phyloP scores from a whole-genome alignment of 2,329 filamentous ascomycete genomes.

The Xylaria arbuscula region DNA sequence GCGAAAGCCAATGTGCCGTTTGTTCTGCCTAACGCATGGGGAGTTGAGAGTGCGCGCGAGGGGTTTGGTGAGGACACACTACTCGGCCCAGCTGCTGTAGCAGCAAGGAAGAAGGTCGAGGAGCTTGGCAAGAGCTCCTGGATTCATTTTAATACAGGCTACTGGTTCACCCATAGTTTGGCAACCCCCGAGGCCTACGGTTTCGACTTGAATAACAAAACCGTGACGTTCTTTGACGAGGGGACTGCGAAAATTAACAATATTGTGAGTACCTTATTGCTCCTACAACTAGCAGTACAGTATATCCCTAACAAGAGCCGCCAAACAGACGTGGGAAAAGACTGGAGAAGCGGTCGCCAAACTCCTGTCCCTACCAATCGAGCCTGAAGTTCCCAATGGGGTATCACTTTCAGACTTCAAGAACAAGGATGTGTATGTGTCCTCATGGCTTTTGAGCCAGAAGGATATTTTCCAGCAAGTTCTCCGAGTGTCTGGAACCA shows the following conservation, averaged over 20 bases:
- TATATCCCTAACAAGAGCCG: not conserved
- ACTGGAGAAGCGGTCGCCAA: slow-evolving; percentile 62
- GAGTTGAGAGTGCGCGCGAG: slow-evolving; percentile 54
- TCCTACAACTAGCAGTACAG: slow-evolving; percentile 55
- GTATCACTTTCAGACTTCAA: slow-evolving; percentile 57
- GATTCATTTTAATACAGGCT: slow-evolving; percentile 58
- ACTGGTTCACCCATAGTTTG: slow-evolving; percentile 67
- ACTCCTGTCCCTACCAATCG: slow-evolving; percentile 61
- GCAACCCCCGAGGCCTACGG: slow-evolving; percentile 56
- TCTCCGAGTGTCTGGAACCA: slow-evolving; percentile 67
- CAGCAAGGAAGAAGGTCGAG: slow-evolving; percentile 54
- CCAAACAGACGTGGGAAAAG: slow-evolving; percentile 43
- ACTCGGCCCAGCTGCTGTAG: slow-evolving; percentile 37
- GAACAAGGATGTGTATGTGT: slow-evolving; percentile 63
- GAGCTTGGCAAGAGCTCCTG: slow-evolving; percentile 55
- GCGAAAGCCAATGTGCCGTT: slow-evolving; percentile 65
- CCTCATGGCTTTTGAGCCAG: slow-evolving; percentile 69
- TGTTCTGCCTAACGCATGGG: slow-evolving; percentile 66
- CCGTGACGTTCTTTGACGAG: slow-evolving; percentile 64
- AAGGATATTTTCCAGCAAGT: slow-evolving; percentile 73
- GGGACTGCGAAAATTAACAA: slow-evolving; percentile 67
- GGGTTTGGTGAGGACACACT: slow-evolving; percentile 51
- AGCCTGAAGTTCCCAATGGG: slow-evolving; percentile 49
- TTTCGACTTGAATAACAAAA: slow-evolving; percentile 59
- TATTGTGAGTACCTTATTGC: slow-evolving; percentile 56